Percentiles rank a stretch among this genome's conserved stretches.
Conservation (phyloP, 768 basidiomycete species). For the Leccinum arenicola region DNA sequence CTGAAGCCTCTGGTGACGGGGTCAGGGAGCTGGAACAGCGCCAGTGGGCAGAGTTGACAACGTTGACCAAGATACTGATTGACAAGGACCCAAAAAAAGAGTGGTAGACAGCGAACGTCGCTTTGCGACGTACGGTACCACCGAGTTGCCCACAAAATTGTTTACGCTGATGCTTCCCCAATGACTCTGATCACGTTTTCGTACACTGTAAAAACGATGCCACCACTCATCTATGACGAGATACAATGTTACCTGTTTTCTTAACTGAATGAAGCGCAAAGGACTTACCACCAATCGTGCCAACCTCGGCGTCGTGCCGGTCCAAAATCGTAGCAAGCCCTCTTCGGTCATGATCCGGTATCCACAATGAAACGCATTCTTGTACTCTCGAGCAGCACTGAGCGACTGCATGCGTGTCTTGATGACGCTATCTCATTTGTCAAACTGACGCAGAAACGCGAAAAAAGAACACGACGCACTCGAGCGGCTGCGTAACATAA, state of each 20-base stretch:
- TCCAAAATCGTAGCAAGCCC: slow-evolving; percentile 92
- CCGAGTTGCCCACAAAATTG: neutral
- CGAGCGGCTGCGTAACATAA: slow-evolving; percentile 83
- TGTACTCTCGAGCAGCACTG: slow-evolving; percentile 76
- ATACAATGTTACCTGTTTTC: neutral
- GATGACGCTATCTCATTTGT: slow-evolving; percentile 61
- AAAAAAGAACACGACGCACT: slow-evolving; percentile 42
- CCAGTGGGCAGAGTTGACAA: slow-evolving; percentile 22
- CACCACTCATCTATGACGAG: slow-evolving; percentile 74
- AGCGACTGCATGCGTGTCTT: slow-evolving; percentile 99
- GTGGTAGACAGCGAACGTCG: neutral
- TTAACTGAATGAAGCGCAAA: neutral
- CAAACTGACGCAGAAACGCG: neutral
- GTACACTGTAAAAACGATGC: slow-evolving; percentile 90
- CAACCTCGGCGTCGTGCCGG: slow-evolving; percentile 89
- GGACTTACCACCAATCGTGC: slow-evolving; percentile 74
- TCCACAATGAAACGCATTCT: slow-evolving; percentile 93
- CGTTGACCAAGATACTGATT: slow-evolving; percentile 17
- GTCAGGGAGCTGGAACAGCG: slow-evolving; percentile 15
- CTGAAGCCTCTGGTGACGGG: slow-evolving; percentile 8
- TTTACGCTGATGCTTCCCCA: slow-evolving; percentile 23
- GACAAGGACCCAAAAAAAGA: slow-evolving; percentile 1
- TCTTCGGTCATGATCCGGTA: slow-evolving; percentile 95
- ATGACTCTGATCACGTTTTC: slow-evolving; percentile 71
- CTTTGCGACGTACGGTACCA: neutral